These are phyloP conservation scores for Salix udensis DNA, from an alignment of 345 rosid genomes.

Conservation along the genomic window DNA sequence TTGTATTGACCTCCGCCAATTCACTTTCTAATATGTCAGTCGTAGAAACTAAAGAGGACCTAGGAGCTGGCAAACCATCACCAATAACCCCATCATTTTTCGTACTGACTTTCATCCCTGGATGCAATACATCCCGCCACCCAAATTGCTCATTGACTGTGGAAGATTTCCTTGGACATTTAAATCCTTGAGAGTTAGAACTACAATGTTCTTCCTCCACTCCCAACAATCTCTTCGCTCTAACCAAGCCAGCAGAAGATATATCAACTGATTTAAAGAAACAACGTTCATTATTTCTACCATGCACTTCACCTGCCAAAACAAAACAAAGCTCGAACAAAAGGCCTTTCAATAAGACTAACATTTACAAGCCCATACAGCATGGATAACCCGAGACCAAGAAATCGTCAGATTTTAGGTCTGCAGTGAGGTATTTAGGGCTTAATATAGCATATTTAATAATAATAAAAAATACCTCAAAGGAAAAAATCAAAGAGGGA, in stretches of 20 bases:
- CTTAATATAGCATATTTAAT: too few relatives aligned
- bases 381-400: too few relatives aligned
- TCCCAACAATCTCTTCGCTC: conserved; percentile 71
- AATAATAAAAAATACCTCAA: too few relatives aligned
- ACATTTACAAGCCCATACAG: too few relatives aligned
- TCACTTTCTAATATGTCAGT: conserved; percentile 28
- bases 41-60: conserved; percentile 28
- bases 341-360: too few relatives aligned
- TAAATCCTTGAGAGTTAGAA: conserved; percentile 31
- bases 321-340: too few relatives aligned
- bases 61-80: conserved; percentile 27
- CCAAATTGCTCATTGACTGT: conserved; percentile 20
- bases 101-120: conserved; percentile 18
- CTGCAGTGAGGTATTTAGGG: too few relatives aligned
- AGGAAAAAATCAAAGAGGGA: too few relatives aligned
- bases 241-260: conserved; percentile 63
- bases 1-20: conserved; percentile 22
- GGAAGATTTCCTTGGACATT: conserved; percentile 22
- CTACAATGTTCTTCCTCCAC: conserved; percentile 41
- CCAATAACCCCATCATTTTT: conserved; percentile 14
- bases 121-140: conserved; percentile 16
- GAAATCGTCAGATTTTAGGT: too few relatives aligned
- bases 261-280: conserved; percentile 44
- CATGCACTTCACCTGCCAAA: neutral
- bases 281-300: conserved; percentile 19